Percentiles rank a stretch among this genome's conserved stretches.
These are phyloP conservation scores for Candida namnaoensis DNA, from an alignment of 805 yeast genomes.

Conservation along the genomic window DNA sequence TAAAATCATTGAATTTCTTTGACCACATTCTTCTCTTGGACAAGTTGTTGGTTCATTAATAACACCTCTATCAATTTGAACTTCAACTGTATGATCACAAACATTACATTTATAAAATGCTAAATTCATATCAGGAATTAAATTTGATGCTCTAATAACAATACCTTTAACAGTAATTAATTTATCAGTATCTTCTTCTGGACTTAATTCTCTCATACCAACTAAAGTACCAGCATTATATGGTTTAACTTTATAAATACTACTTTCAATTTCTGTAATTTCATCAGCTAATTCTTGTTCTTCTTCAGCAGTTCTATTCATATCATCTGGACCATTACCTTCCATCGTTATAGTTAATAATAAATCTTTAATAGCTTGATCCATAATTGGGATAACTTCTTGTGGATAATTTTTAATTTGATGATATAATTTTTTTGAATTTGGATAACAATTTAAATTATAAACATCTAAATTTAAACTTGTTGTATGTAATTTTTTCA, in stretches of 20 bases:
- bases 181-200: constrained; percentile 82
- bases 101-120: constrained; percentile 94
- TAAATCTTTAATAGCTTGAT: constrained; percentile 86
- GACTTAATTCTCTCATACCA: constrained; percentile 91
- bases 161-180: constrained; percentile 86
- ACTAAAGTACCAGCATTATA: constrained; percentile 62
- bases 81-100: constrained; percentile 86
- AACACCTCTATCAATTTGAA: constrained; percentile 90
- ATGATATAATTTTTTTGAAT: constrained; percentile 71
- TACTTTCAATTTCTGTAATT: constrained; percentile 65
- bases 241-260: constrained; percentile 82
- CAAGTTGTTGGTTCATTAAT: constrained; percentile 90
- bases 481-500: constrained; percentile 73
- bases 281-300: constrained; percentile 32
- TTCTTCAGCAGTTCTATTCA: constrained; percentile 13
- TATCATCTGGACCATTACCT: constrained; percentile 15
- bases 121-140: constrained; percentile 96
- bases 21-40: constrained; percentile 82
- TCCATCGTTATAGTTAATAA: constrained; percentile 68
- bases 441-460: constrained; percentile 67
- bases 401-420: constrained; percentile 91
- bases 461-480: constrained; percentile 80
- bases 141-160: constrained; percentile 79
- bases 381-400: constrained; percentile 96
- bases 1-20: constrained; percentile 78